Evolutionary conservation across 306 rosid species (phyloP), one percentile per base, ranked within the genome.

Genomic region (Rosa multiflora): DNA sequence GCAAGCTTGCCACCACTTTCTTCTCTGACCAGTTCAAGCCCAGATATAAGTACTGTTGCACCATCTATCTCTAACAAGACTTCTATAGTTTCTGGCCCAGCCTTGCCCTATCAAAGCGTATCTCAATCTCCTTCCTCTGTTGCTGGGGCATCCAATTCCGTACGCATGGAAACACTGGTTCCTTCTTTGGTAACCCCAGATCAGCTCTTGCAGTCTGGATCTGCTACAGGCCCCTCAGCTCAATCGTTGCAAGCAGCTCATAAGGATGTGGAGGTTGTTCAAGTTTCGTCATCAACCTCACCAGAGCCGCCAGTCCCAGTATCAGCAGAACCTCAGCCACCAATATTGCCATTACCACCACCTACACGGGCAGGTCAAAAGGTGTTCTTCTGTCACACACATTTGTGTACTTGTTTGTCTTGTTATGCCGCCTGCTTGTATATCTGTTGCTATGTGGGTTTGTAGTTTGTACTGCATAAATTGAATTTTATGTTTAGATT

Each of bases 101-200:
- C 77, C 48, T 77, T 87, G 78, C 80, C 92, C 62, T 85, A 87
- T 84, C 92, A 90, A 85, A 78, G 86, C 43, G 55, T 82, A 35
- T 85, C 98, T 70, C 91, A 88, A 79, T 53, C 91, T 44, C 15
- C 85, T 17, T 81, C 97, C 59, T 81, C 91, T 13, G 58, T 78
- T 70, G 82, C 77, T 79, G 94, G 94, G 75, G 78, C 93, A 75
- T 82, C 91, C 29, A 88, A 58, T 79, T 81, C 92, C 35, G 49
- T 79, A 37, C 85, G 51, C n/a, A 14, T 83, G 40, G 93, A 89
- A 74, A 62, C 86, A 49, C 82, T 88, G 8, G 81, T 80, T 39
- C 97, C 92, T 70, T 79, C 96, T 69, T 79, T 92, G 83, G 85
- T 94, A 79, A 94, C 97, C 74, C 97, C 97, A 18, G 97, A 93